Evolutionary conservation across 1,284 basidiomycete species (phyloP), one percentile per base, ranked within the genome.

Genomic region (Sparassis latifolia): DNA sequence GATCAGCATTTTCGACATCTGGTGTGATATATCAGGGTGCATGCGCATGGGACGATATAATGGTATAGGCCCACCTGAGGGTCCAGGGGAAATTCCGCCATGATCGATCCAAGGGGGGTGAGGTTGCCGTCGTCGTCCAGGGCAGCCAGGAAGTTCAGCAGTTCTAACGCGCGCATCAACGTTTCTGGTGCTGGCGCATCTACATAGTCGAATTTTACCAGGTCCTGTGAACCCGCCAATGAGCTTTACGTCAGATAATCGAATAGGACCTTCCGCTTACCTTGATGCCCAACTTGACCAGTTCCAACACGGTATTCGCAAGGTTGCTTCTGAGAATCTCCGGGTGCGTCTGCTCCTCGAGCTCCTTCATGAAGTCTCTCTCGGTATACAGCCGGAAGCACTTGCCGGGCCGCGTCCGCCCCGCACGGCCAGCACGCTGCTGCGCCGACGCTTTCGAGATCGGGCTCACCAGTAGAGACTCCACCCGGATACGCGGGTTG

Each of bases 41-140:
- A 20, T 20, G 20, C 20, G 1, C 20, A 20, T 20, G 20, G 20
- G 1, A 20, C 20, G 20, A 20, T 1, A 20, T 20, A 20, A 20
- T 20, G 20, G 1, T 39, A 35, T 31, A 42, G 10, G 57, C 68
- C 38, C 56, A 85, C 87, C 75, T 98, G 96, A 33, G 97, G 96
- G 66, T 99, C 97, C 31, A 99, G 78, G 10, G 96, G 96, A 72
- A 99, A 97, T 58, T 98, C 95, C 9, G 96, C 96, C 96, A 99
- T 98, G 54, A 95, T 89, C 44, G 73, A 75, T 10, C 97, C 96
- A 2, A 98, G 72, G 0, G 86, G 71, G 1, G 96, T 99, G 50
- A 99, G 69, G 55, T 92, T 85, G 12, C 97, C 96, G 4, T 97
- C 92, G 60, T 99, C 94, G 63, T 99, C 93, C 54, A 99, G 76